Evolutionary conservation across 2,329 filamentous ascomycete genomes (phyloP).

Genomic region (Chaetomiaceae sp.): DNA sequence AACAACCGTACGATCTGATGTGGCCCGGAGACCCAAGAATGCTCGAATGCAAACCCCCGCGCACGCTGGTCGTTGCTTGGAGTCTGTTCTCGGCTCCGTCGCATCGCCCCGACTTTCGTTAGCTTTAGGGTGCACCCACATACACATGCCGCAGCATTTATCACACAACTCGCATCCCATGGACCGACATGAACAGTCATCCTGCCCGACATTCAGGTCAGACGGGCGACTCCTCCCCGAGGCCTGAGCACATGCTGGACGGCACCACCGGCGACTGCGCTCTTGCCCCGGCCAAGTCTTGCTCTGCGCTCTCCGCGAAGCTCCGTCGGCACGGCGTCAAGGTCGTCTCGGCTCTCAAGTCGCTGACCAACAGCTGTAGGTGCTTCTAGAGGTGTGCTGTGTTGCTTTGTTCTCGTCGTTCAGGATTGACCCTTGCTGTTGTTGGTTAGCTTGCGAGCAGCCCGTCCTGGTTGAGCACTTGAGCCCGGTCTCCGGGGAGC

Average conservation of each 20-base stretch:
- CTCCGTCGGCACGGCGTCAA: slow-evolving; percentile 36
- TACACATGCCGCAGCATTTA: slow-evolving; percentile 2
- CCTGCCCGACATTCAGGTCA: slow-evolving; percentile 18
- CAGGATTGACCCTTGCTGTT: background rate
- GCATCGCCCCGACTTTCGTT: slow-evolving; percentile 18
- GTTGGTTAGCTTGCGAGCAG: slow-evolving; percentile 14
- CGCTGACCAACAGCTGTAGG: slow-evolving; percentile 35
- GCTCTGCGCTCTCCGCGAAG: slow-evolving; percentile 30
- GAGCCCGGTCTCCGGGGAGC: background rate
- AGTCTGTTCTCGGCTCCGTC: no score
- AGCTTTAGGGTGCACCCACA: slow-evolving; percentile 7
- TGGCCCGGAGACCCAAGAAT: no score
- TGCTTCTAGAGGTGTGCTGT: background rate
- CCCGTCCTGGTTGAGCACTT: slow-evolving; percentile 14
- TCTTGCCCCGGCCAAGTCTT: slow-evolving; percentile 9
- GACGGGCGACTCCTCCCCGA: slow-evolving; percentile 6
- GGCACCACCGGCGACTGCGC: slow-evolving; percentile 3
- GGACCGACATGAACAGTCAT: slow-evolving; percentile 26
- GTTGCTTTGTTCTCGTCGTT: no score
- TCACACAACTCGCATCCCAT: slow-evolving; percentile 8
- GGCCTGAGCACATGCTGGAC: slow-evolving; percentile 2
- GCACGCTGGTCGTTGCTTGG: background rate
- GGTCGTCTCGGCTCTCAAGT: slow-evolving; percentile 37
- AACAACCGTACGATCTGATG: no score
- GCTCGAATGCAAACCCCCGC: no score